Evolutionary conservation across 495 filamentous ascomycete genomes (phyloP).

Genomic region (Staphylotrichum longicolle): DNA sequence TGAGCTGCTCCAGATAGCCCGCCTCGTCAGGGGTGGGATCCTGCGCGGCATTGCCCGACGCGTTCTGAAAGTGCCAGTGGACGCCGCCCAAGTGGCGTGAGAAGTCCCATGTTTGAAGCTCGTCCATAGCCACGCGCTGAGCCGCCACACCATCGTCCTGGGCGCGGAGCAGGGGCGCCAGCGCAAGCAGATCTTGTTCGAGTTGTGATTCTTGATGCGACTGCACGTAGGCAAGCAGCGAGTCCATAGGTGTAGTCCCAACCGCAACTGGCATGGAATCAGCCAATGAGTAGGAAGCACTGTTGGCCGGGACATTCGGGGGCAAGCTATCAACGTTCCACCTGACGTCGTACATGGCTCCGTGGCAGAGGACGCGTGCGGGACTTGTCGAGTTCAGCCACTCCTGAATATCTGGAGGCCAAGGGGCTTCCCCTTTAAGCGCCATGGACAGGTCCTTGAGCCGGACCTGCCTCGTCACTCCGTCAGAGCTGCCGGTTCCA

Average conservation of each 20-base stretch:
- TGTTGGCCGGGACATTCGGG: conserved; percentile 21
- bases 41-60: background rate
- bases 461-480: background rate
- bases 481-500: background rate
- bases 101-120: conserved; percentile 38
- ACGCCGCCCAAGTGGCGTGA: conserved; percentile 28
- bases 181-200: conserved; percentile 24
- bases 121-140: conserved; percentile 34
- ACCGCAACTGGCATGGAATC: conserved; percentile 25
- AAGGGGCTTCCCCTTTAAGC: too few relatives aligned
- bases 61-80: conserved; percentile 26
- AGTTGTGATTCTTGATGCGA: conserved; percentile 26
- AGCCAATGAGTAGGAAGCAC: background rate
- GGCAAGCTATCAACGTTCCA: conserved; percentile 32
- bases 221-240: conserved; percentile 40
- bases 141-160: conserved; percentile 40
- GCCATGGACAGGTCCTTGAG: background rate
- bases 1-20: conserved; percentile 24
- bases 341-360: conserved; percentile 46
- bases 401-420: too few relatives aligned
- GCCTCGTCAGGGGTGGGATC: background rate
- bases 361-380: conserved; percentile 38
- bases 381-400: too few relatives aligned
- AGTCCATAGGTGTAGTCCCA: conserved; percentile 49
- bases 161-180: conserved; percentile 33